Evolutionary conservation across 1,139 yeast genomes (phyloP), one percentile per base, ranked within the genome.

Genomic region (Suhomyces kunorum): DNA sequence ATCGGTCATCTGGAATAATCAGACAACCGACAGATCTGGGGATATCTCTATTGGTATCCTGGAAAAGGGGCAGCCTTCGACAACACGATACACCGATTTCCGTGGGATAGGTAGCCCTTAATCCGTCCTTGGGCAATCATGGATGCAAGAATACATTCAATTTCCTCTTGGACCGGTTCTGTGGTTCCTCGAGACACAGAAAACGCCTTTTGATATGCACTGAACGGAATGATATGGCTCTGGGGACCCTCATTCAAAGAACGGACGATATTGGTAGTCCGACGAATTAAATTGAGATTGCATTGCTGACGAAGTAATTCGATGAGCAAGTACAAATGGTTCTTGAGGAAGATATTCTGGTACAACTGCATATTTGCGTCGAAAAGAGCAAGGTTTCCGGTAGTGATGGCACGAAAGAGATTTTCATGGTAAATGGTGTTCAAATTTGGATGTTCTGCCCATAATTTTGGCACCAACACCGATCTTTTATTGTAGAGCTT

Each of bases 81-180:
- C 42, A 90, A 63, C 12, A 90, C 96, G 20, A 89, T 67, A 44
- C 87, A 84, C 39, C 79, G 69, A 51, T 85, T 80, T 12, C 80
- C 76, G 55, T 87, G 94, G 6, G 95, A 85, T 17, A 90, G 64
- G 59, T 89, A 90, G 1, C 97, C 98, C 63, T 86, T 88, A 44
- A 89, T 68, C 41, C 65, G 66, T 8, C 87, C 87, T 31, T 62
- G 64, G 36, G 74, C 68, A 13, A 90, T 87, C 51, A 86, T 63
- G 42, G 77, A 77, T 0, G 96, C 90, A 29, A 89, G 52, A 18
- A 78, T 62, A 48, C 94, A 81, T 62, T 90, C 97, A 5, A 84
- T 70, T 37, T 80, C 82, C 49, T 80, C 83, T 24, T 65, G 37
- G 4, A 27, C 16, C 5, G 28, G 38, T 14, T 39, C 36, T 16